These are phyloP conservation scores for Fusarium buxicola DNA, from an alignment of 2,329 filamentous ascomycete genomes.

Conservation along the genomic window DNA sequence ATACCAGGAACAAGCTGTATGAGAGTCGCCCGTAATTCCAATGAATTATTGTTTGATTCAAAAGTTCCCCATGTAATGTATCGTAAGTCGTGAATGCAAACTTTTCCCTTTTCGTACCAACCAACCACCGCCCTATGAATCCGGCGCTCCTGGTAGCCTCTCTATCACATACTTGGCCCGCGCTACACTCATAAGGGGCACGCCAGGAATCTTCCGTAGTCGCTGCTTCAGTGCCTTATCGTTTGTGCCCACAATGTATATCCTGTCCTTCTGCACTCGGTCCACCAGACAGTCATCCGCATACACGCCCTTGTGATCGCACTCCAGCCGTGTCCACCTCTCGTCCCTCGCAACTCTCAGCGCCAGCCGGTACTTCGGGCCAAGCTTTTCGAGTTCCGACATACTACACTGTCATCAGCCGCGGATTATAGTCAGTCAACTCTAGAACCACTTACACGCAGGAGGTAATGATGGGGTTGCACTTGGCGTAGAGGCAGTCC, in stretches of 20 bases:
- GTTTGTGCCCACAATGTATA: constrained; percentile 83
- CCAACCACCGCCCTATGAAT: constrained; percentile 52
- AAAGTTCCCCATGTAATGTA: constrained; percentile 15
- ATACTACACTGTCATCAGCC: constrained; percentile 54
- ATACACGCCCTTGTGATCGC: constrained; percentile 87
- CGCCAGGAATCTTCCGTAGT: constrained; percentile 76
- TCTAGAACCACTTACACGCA: constrained; percentile 59
- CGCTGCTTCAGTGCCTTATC: constrained; percentile 85
- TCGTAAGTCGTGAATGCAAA: constrained; percentile 36
- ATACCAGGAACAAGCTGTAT: neutral
- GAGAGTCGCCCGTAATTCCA: neutral
- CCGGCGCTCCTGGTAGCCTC: constrained; percentile 85
- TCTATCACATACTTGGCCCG: constrained; percentile 96
- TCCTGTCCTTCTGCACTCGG: constrained; percentile 77
- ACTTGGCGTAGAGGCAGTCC: constrained; percentile 93
- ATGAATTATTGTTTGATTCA: neutral
- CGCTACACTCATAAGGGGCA: constrained; percentile 83
- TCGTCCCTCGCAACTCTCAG: constrained; percentile 89
- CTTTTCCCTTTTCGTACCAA: constrained; percentile 18
- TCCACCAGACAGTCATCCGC: constrained; percentile 88
- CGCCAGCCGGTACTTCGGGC: constrained; percentile 88
- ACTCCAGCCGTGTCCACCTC: constrained; percentile 85
- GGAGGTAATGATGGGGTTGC: constrained; percentile 84
- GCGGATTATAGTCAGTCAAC: too few species aligned
- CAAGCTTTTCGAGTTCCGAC: constrained; percentile 89